Conservation (phyloP, 495 filamentous ascomycete species). For the Sordaria brevicollis region DNA sequence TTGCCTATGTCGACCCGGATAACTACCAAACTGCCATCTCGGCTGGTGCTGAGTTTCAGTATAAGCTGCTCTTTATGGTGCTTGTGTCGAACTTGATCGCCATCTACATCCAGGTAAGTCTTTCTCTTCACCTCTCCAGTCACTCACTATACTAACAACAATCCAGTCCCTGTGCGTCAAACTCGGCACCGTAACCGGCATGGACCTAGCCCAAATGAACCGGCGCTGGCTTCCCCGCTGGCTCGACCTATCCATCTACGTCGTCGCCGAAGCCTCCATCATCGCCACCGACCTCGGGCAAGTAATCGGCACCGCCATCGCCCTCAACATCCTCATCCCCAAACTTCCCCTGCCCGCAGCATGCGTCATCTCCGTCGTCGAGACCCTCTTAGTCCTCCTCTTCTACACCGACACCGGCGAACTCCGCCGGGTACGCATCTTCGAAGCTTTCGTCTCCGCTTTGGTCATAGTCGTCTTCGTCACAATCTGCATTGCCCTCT, state of each 20-base stretch:
- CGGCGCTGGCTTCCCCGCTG: constrained; percentile 20
- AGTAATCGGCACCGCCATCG: constrained; percentile 14
- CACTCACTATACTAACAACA: not conserved
- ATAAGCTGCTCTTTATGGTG: constrained; percentile 22
- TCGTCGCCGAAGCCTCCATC: constrained; percentile 18
- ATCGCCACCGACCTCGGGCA: constrained; percentile 20
- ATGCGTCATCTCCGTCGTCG: constrained; percentile 8
- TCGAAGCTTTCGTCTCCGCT: constrained; percentile 9
- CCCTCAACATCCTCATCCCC: constrained; percentile 11
- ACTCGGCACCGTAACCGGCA: constrained; percentile 20
- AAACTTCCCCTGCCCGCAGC: constrained; percentile 8
- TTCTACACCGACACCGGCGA: constrained; percentile 10
- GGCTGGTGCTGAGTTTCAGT: constrained; percentile 19
- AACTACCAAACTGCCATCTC: constrained; percentile 26
- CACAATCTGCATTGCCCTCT: constrained; percentile 10
- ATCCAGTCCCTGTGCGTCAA: constrained; percentile 18
- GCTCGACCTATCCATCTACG: constrained; percentile 20
- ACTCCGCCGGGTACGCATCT: constrained; percentile 9
- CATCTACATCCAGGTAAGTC: constrained; percentile 20
- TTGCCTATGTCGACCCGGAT: constrained; percentile 22
- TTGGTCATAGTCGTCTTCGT: constrained; percentile 8
- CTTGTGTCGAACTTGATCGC: constrained; percentile 22
- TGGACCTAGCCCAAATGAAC: constrained; percentile 19
- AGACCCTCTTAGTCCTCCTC: constrained; percentile 9
- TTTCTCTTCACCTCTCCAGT: not conserved